Base-by-base conservation (phyloP, 2,329 filamentous ascomycete genomes). In the Cercospora janseana region DNA sequence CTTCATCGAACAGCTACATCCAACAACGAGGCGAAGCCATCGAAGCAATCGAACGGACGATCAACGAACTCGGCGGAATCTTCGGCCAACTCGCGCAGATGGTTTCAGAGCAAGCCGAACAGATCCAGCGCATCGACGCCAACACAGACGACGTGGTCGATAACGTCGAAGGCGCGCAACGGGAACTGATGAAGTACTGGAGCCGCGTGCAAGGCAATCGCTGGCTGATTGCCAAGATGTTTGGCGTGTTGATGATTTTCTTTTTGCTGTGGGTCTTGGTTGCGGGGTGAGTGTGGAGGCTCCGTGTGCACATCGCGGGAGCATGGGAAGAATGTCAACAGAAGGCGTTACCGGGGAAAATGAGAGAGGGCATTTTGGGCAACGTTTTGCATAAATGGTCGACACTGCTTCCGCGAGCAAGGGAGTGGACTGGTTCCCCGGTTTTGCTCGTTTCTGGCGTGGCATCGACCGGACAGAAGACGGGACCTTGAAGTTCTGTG, bases 141-240 rank as follows among this genome's bases (percentile, higher is more conserved):
- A 96, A 97, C 70, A 96, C 92, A 1, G 93, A 98, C 66, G 91
- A 96, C 62, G 89, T 98, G 4, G 92, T 98, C 47, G 92, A 97
- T 65, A 98, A 98, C 63, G 92, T 98, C n/a, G 83, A 95, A 65
- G 93, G 93, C 13, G 93, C 93, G 4, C 93, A 98, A 68, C 80
- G 91, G 56, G 92, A 98, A 71, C 69, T 98, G 65, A 82, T 98
- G 73, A 96, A 96, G 70, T 98, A 97, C 72, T 98, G 93, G 92
- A 86, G 83, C 21, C 80, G 91, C 31, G 91, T 97, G 21, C 93
- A 89, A 49, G 89, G 91, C 56, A 98, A 98, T 74, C 80, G 93
- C 58, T 97, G 92, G 93, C 74, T 98, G 58, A 85, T 97, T 61
- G 90, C 90, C 23, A 79, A 77, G 75, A 87, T 87, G 83, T 87